phyloP scores from a whole-genome alignment of 441 rosid genomes.

The Pelargonium cotyledonis region DNA sequence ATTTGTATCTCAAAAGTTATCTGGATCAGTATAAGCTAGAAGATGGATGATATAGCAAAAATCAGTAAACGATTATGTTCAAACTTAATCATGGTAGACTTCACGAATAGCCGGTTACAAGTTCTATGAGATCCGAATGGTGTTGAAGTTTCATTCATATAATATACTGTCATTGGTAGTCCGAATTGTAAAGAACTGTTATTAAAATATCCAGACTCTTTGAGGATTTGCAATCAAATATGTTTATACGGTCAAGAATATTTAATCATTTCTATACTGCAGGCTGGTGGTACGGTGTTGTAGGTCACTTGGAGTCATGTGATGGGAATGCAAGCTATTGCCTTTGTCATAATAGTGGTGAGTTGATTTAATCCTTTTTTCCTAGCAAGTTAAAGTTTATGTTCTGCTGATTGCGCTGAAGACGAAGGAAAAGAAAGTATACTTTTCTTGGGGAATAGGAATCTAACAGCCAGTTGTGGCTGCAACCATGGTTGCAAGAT shows the following conservation, averaged over 20 bases:
- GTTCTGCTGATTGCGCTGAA: too few species aligned
- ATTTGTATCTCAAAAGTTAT: not conserved
- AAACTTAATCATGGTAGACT: conserved; percentile 14
- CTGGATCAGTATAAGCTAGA: not conserved
- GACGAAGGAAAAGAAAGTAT: conserved; percentile 13
- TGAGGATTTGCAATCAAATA: not conserved
- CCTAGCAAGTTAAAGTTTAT: too few species aligned
- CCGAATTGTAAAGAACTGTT: not conserved
- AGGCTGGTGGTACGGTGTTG: conserved; percentile 70
- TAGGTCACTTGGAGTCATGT: too few species aligned
- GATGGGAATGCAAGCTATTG: too few species aligned
- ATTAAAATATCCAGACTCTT: not conserved
- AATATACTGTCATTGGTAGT: not conserved
- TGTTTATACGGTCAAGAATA: not conserved
- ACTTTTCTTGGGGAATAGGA: conserved; percentile 5
- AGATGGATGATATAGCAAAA: not conserved
- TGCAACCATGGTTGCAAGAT: conserved; percentile 10
- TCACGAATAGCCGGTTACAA: conserved; percentile 1
- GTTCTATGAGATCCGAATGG: not conserved
- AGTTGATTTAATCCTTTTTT: too few species aligned
- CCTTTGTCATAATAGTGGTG: too few species aligned
- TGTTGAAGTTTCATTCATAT: not conserved
- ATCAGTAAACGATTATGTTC: conserved; percentile 1
- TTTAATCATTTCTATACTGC: conserved; percentile 21
- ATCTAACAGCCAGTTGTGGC: conserved; percentile 16